These are phyloP conservation scores for Geotrichum reessii DNA, from an alignment of 1,139 yeast genomes.

Conservation along the genomic window DNA sequence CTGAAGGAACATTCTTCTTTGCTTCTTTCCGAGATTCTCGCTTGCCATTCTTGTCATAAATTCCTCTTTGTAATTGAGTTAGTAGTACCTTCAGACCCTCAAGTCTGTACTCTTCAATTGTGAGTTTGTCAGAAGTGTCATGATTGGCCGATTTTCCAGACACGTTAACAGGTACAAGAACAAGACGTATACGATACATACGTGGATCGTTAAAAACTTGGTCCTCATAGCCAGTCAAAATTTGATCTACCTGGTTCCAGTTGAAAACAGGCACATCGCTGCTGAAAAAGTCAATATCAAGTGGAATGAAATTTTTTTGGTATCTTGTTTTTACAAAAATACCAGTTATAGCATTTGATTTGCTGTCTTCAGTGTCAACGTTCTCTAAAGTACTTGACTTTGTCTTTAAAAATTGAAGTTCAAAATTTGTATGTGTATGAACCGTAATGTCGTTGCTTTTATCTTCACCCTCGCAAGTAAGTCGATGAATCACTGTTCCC, in stretches of 20 bases:
- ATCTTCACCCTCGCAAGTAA: slow-evolving; percentile 64
- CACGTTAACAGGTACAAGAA: slow-evolving; percentile 64
- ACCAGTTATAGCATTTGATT: slow-evolving; percentile 21
- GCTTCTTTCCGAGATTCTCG: slow-evolving; percentile 33
- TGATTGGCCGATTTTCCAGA: slow-evolving; percentile 36
- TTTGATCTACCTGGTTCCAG: slow-evolving; percentile 91
- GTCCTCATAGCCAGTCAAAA: slow-evolving; percentile 84
- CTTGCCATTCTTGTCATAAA: slow-evolving; percentile 40
- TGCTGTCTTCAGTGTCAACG: slow-evolving; percentile 16
- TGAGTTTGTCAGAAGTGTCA: slow-evolving; percentile 46
- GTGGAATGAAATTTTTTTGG: slow-evolving; percentile 58
- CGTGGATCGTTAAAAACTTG: slow-evolving; percentile 51
- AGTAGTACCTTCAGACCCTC: slow-evolving; percentile 81
- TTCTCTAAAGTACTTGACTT: neutral
- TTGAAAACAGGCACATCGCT: slow-evolving; percentile 54
- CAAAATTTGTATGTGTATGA: slow-evolving; percentile 52
- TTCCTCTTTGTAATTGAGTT: slow-evolving; percentile 57
- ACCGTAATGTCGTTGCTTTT: slow-evolving; percentile 48
- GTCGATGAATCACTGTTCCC: slow-evolving; percentile 79
- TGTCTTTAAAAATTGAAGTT: slow-evolving; percentile 23
- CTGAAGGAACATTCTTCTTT: slow-evolving; percentile 62
- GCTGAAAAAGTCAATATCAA: slow-evolving; percentile 49
- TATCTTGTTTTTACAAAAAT: slow-evolving; percentile 74
- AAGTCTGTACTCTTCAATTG: slow-evolving; percentile 76
- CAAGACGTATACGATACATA: slow-evolving; percentile 72